Conservation (phyloP, 495 filamentous ascomycete genomes). For the Aspergillus steynii region DNA sequence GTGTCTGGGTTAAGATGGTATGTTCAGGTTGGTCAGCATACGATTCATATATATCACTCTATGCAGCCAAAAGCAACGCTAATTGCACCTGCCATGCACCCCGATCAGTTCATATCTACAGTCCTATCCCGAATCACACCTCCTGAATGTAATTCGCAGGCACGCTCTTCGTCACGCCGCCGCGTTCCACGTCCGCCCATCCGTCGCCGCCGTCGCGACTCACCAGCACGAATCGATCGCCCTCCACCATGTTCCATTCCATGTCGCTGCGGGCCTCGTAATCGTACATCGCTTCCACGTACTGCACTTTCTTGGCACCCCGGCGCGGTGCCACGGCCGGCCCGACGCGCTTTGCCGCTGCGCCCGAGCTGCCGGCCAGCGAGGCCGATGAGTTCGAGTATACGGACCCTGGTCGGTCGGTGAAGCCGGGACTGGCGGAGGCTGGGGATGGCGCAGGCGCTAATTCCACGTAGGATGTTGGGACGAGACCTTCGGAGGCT, state of each 20-base stretch:
- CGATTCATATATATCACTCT: too few relatives aligned
- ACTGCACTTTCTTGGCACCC: slow-evolving; percentile 92
- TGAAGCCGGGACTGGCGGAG: slow-evolving; percentile 30
- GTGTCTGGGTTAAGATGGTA: too few relatives aligned
- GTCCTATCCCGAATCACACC: slow-evolving; percentile 39
- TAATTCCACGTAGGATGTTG: slow-evolving; percentile 75
- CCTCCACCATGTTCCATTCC: slow-evolving; percentile 87
- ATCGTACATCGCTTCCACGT: slow-evolving; percentile 90
- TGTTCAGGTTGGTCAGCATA: too few relatives aligned
- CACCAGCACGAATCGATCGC: slow-evolving; percentile 87
- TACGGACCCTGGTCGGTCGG: slow-evolving; percentile 60
- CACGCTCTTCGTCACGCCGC: slow-evolving; percentile 86
- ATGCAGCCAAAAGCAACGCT: too few relatives aligned
- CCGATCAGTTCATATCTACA: slow-evolving; percentile 10
- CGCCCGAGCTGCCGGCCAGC: slow-evolving; percentile 52
- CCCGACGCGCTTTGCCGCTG: slow-evolving; percentile 73
- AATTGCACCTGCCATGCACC: not conserved
- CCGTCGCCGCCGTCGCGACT: slow-evolving; percentile 86
- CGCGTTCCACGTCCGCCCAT: slow-evolving; percentile 94
- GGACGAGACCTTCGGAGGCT: slow-evolving; percentile 76
- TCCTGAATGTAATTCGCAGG: slow-evolving; percentile 90
- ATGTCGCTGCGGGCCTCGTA: slow-evolving; percentile 83
- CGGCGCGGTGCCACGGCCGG: slow-evolving; percentile 89
- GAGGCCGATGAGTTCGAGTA: slow-evolving; percentile 84
- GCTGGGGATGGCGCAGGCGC: slow-evolving; percentile 44